Base-by-base conservation (phyloP, 78 protist genomes). In the Planoprotostelium fungivorum region DNA sequence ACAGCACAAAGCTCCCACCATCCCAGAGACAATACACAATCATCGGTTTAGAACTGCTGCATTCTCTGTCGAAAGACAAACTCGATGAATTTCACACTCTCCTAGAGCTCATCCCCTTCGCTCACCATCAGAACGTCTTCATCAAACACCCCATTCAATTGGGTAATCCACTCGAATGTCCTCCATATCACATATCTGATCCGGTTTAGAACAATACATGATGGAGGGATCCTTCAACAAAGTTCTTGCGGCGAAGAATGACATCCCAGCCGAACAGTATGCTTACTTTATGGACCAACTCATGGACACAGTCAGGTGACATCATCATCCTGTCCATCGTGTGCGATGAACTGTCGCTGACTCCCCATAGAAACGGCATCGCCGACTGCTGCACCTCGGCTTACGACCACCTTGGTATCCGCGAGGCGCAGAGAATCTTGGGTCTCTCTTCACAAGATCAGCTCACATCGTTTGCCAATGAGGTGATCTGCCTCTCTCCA, bases 21-120 rank as follows among this genome's bases (percentile, higher is more conserved):
- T 92, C 94, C 37, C 84, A 84, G 37, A 25, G 73, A 35, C 91
- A 92, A 83, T 89, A 89, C 34, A 87, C 63, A 51, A 86, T 92
- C 36, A 83, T 92, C 88, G 94, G 94, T 86, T 73, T 92, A 25
- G 38, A 92, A 39, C 63, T 92, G 63, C 87, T 92, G 94, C 89
- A 88, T 51, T 89, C 73, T 28, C 89, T 92, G 87, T 89, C 94
- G 25, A 84, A 88, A 35, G 85, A 92, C 35, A 84, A 89, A 29
- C 38, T 89, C 1, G 51, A 89, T 39, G 38, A 83, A 37, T 92
- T 92, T 84, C 94, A 92, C 28, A 34, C 86, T 37, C 90, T 89
- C 51, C 31, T 92, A 29, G 94, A 92, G 85, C 31, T 92, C 28
- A 92, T 92, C 37, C 86, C 91, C 87, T 28, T 73, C 35, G 88